phyloP scores from a whole-genome alignment of 75 land plant genomes.

The Pinus tabuliformis region DNA sequence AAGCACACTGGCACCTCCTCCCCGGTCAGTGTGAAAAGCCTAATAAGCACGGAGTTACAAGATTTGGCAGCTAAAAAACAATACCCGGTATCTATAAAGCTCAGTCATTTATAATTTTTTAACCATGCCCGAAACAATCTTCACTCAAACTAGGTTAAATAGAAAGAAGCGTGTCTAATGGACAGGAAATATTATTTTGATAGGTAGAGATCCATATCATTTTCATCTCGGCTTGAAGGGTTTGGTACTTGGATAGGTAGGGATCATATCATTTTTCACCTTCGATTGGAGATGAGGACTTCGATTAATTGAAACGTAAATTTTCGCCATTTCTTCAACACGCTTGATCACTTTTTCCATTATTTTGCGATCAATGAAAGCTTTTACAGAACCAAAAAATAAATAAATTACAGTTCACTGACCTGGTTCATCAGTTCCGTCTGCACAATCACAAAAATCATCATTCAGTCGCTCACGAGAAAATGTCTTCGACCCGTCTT shows the following conservation, averaged over 20 bases:
- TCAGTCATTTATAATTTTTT: background rate
- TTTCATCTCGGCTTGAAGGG: background rate
- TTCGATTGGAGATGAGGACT: background rate
- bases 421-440: constrained; percentile 96
- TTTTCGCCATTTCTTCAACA: background rate
- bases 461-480: constrained; percentile 65
- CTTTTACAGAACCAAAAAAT: background rate
- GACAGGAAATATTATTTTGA: too few relatives aligned
- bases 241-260: too few relatives aligned
- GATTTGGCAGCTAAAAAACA: background rate
- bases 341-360: background rate
- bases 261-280: background rate
- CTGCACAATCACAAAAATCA: constrained; percentile 84
- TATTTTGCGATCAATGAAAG: background rate
- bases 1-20: too few relatives aligned
- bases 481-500: constrained; percentile 75
- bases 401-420: background rate
- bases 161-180: background rate
- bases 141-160: background rate
- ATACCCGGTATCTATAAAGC: background rate
- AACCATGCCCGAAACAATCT: background rate
- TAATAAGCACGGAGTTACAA: too few relatives aligned
- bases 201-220: background rate
- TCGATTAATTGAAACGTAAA: background rate
- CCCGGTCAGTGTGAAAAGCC: too few relatives aligned